A percentile compares a stretch with the other conserved stretches of the same genome.
Evolutionary conservation across 176 grass and related monocot genomes (phyloP).

Genomic region (Neostapfia colusana): DNA sequence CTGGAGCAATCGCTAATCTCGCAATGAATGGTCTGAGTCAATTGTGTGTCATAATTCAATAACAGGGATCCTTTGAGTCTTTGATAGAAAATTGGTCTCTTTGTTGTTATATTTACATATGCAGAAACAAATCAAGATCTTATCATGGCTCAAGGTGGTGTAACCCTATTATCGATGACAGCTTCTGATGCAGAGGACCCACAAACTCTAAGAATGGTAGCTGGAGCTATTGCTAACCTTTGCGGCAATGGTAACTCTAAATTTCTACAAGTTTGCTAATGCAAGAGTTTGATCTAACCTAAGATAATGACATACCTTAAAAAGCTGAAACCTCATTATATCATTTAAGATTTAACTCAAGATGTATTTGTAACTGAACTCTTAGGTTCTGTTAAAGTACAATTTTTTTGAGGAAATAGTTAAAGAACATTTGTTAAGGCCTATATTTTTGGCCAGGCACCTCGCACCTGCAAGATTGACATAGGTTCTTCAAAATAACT

Average conservation of each 20-base stretch:
- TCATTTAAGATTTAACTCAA: conserved; percentile 7
- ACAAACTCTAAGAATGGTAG: conserved; percentile 98
- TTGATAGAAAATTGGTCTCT: conserved; percentile 29
- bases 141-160: conserved; percentile 93
- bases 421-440: background rate
- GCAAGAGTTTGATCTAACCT: background rate
- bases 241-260: conserved; percentile 89
- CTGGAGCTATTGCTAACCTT: conserved; percentile 97
- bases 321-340: background rate
- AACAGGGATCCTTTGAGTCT: conserved; percentile 11
- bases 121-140: conserved; percentile 99
- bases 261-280: conserved; percentile 24
- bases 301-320: conserved; percentile 16
- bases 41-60: conserved; percentile 31
- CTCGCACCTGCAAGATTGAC: background rate
- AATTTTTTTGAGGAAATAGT: too few relatives aligned
- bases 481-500: background rate
- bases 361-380: background rate
- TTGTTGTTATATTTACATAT: conserved; percentile 32
- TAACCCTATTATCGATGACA: conserved; percentile 88
- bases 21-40: conserved; percentile 87
- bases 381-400: background rate
- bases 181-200: conserved; percentile 95
- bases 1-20: conserved; percentile 99
- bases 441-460: background rate